Evolutionary conservation across 106 monocot genomes (phyloP).

Genomic region (Apostasia shenzhenica): DNA sequence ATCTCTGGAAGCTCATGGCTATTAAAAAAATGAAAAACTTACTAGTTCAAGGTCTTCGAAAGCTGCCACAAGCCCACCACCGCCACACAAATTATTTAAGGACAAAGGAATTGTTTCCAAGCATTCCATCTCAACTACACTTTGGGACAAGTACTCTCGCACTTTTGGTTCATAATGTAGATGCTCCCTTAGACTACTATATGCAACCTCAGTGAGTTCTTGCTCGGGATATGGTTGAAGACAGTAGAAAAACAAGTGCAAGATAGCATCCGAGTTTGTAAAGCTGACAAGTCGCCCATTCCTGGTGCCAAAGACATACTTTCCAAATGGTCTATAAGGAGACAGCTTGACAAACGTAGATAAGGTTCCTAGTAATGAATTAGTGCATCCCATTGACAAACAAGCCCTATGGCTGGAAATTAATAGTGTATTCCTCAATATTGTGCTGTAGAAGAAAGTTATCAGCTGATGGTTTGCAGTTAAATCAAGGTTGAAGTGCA

Average conservation of each 20-base stretch:
- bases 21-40: constrained; percentile 1
- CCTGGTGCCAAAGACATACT: constrained; percentile 15
- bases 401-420: constrained; percentile 35
- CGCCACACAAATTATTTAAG: background rate
- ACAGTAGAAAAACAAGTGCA: constrained; percentile 38
- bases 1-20: background rate
- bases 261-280: constrained; percentile 33
- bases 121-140: constrained; percentile 19
- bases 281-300: constrained; percentile 15
- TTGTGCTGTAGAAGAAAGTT: constrained; percentile 18
- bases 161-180: constrained; percentile 34
- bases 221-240: constrained; percentile 27
- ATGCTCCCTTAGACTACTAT: constrained; percentile 32
- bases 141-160: constrained; percentile 9
- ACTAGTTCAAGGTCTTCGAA: constrained; percentile 38
- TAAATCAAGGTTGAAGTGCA: constrained; percentile 9
- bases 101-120: constrained; percentile 14
- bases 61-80: constrained; percentile 1
- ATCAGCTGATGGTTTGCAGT: constrained; percentile 13
- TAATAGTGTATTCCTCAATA: constrained; percentile 29
- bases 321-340: constrained; percentile 49
- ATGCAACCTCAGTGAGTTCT: constrained; percentile 22
- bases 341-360: constrained; percentile 30
- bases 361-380: constrained; percentile 28
- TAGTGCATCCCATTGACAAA: constrained; percentile 46